phyloP scores from a whole-genome alignment of 2,329 filamentous ascomycete genomes.

The Fusarium camptoceras region DNA sequence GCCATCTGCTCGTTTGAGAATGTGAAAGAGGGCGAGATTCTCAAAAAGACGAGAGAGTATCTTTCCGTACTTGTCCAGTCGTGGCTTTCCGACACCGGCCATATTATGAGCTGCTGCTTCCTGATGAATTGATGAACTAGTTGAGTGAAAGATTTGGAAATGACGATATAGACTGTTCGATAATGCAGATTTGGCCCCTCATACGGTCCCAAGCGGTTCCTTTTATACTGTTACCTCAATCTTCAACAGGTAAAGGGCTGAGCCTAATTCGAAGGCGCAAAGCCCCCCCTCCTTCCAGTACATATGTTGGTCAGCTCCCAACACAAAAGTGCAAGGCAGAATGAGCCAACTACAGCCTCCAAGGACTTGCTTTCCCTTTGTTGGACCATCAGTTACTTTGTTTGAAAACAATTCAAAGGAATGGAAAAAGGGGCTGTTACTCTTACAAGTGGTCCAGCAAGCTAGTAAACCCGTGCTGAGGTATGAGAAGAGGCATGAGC shows the following conservation, averaged over 20 bases:
- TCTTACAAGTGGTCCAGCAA: too few relatives aligned
- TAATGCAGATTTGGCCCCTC: too few relatives aligned
- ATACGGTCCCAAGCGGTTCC: background rate
- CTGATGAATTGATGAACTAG: background rate
- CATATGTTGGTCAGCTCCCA: conserved; percentile 25
- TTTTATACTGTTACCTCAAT: background rate
- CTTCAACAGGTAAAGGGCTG: background rate
- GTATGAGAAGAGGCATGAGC: background rate
- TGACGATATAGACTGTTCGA: background rate
- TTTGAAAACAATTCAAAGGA: background rate
- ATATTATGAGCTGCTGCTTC: background rate
- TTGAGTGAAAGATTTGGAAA: background rate
- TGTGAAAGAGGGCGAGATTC: conserved; percentile 31
- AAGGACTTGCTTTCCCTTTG: background rate
- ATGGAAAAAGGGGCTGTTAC: background rate
- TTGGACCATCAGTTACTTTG: background rate
- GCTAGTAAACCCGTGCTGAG: background rate
- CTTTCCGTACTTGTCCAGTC: conserved; percentile 22
- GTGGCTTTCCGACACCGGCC: conserved; percentile 29
- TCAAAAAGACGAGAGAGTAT: conserved; percentile 41
- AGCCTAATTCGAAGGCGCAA: background rate
- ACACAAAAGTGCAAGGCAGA: conserved; percentile 2
- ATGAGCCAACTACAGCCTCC: background rate
- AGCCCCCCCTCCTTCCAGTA: background rate
- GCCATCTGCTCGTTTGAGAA: conserved; percentile 25